phyloP scores from a whole-genome alignment of 805 yeast genomes.

The Candida suzukii region DNA sequence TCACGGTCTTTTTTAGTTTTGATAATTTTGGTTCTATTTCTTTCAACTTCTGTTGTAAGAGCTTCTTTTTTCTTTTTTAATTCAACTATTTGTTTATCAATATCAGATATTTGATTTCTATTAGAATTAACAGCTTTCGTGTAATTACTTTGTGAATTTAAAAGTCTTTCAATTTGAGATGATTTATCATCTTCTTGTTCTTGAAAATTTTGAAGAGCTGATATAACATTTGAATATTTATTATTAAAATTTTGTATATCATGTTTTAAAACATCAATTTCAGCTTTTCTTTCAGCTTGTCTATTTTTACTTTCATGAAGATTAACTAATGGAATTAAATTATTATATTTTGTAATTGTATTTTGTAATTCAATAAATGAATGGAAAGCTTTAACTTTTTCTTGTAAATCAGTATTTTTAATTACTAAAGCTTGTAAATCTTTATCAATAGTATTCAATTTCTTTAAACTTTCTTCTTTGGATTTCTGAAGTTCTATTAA shows the following conservation, averaged over 20 bases:
- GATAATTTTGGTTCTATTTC: neutral
- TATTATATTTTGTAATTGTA: slow-evolving; percentile 31
- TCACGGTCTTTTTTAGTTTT: neutral
- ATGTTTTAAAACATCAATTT: slow-evolving; percentile 17
- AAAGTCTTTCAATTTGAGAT: neutral
- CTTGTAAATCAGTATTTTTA: slow-evolving; percentile 32
- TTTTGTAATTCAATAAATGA: slow-evolving; percentile 37
- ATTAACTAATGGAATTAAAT: slow-evolving; percentile 27
- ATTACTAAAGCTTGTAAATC: slow-evolving; percentile 27
- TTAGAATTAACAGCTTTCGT: neutral
- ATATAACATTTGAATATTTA: neutral
- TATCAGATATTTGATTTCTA: neutral
- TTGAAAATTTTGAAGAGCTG: neutral
- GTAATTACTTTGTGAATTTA: too few relatives aligned
- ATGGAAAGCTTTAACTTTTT: slow-evolving; percentile 38
- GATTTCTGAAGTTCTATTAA: slow-evolving; percentile 45
- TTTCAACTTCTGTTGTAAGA: neutral
- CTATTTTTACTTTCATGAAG: slow-evolving; percentile 28
- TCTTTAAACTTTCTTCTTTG: slow-evolving; percentile 21
- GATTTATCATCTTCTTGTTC: neutral
- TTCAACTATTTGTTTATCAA: neutral
- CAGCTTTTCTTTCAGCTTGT: slow-evolving; percentile 20
- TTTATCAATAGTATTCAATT: slow-evolving; percentile 22
- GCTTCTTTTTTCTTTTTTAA: neutral
- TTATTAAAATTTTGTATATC: neutral